Percentiles rank a stretch among this genome's conserved stretches.
These are phyloP conservation scores for Yamadazyma triangularis DNA, from an alignment of 1,139 yeast species.

Conservation along the genomic window DNA sequence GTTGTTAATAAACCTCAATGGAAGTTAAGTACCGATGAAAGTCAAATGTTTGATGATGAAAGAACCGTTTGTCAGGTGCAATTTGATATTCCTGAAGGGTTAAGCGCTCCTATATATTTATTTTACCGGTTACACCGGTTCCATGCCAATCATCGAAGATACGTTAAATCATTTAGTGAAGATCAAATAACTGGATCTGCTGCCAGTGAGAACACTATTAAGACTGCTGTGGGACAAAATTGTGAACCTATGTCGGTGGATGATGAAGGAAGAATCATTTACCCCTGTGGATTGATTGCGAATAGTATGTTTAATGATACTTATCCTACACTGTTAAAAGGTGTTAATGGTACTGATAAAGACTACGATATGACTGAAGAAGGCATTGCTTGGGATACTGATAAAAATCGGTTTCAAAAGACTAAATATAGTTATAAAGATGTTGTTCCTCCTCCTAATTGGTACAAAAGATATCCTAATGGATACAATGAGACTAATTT, in stretches of 20 bases:
- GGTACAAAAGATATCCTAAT: slow-evolving; percentile 61
- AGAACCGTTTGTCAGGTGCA: slow-evolving; percentile 68
- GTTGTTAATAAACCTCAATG: slow-evolving; percentile 34
- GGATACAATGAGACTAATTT: slow-evolving; percentile 66
- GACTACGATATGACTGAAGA: slow-evolving; percentile 48
- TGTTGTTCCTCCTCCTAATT: slow-evolving; percentile 75
- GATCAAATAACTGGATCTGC: slow-evolving; percentile 80
- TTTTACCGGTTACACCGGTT: slow-evolving; percentile 81
- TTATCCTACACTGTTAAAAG: slow-evolving; percentile 37
- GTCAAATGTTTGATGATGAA: slow-evolving; percentile 52
- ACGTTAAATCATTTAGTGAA: slow-evolving; percentile 85
- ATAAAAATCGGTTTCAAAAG: slow-evolving; percentile 52
- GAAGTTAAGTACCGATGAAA: slow-evolving; percentile 52
- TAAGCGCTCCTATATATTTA: slow-evolving; percentile 73
- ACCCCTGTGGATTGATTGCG: slow-evolving; percentile 80
- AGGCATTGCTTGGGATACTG: slow-evolving; percentile 68
- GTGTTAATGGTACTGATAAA: slow-evolving; percentile 33
- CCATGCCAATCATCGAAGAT: slow-evolving; percentile 91
- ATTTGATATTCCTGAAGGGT: slow-evolving; percentile 69
- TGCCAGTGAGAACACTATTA: slow-evolving; percentile 52
- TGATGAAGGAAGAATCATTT: slow-evolving; percentile 49
- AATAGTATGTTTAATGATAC: slow-evolving; percentile 75
- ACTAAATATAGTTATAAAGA: slow-evolving; percentile 53
- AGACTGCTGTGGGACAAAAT: slow-evolving; percentile 71
- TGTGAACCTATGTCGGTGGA: slow-evolving; percentile 77